Percentiles rank a stretch among this genome's conserved stretches.
These are phyloP conservation scores for Paracorniculantispora psalliotae DNA, from an alignment of 2,329 filamentous ascomycete genomes.

Conservation along the genomic window DNA sequence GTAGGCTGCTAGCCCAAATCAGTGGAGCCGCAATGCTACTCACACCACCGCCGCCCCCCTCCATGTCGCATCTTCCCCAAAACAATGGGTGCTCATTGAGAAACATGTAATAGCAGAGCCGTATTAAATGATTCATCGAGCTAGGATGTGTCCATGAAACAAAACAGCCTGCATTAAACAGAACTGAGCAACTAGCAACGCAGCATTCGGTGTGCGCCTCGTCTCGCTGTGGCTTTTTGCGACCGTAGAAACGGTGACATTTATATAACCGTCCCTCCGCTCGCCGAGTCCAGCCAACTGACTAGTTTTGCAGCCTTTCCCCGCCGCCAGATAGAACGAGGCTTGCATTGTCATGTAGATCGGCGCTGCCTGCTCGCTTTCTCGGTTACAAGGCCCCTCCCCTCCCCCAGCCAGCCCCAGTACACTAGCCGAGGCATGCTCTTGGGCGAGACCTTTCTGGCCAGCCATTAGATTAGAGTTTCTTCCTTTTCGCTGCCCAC, in stretches of 20 bases:
- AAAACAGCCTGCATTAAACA: too few relatives aligned
- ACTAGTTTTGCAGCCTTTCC: not conserved
- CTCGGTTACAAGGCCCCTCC: not conserved
- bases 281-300: not conserved
- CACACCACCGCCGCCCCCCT: not conserved
- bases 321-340: not conserved
- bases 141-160: not conserved
- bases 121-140: not conserved
- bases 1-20: not conserved
- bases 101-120: not conserved
- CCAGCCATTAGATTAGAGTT: constrained; percentile 5
- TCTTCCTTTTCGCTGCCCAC: not conserved
- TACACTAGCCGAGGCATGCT: constrained; percentile 10
- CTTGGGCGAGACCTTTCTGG: not conserved
- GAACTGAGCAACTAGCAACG: not conserved
- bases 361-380: constrained; percentile 2
- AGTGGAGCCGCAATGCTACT: not conserved
- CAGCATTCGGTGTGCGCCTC: not conserved
- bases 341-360: not conserved
- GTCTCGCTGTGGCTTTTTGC: too few relatives aligned
- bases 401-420: constrained; percentile 6
- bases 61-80: too few relatives aligned
- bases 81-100: not conserved
- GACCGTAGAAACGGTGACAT: not conserved
- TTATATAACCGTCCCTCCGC: not conserved